Conservation (phyloP, 2,329 filamentous ascomycete species). For the Chrysoporthe puriensis region DNA sequence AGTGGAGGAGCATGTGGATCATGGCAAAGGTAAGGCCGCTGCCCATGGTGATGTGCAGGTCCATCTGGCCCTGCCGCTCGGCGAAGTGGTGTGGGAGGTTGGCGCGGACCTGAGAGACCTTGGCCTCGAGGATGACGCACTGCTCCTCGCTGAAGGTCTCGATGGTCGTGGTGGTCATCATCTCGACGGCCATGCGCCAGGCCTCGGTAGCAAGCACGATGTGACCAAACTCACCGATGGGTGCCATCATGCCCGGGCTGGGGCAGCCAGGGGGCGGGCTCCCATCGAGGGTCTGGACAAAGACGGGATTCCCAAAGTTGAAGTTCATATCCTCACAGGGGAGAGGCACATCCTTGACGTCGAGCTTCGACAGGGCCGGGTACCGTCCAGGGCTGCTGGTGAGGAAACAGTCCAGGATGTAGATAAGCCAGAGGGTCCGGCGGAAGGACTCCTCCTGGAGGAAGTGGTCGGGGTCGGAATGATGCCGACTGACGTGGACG, state of each 20-base stretch:
- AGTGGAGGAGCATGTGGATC: conserved; percentile 65
- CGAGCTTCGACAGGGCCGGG: conserved; percentile 57
- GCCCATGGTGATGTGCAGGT: conserved; percentile 66
- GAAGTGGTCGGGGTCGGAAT: conserved; percentile 60
- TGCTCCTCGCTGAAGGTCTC: conserved; percentile 58
- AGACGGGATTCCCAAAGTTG: conserved; percentile 63
- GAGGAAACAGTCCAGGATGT: conserved; percentile 65
- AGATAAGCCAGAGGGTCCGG: conserved; percentile 64
- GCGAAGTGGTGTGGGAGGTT: conserved; percentile 62
- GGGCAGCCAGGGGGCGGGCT: conserved; percentile 43
- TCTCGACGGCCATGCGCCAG: conserved; percentile 65
- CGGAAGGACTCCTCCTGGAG: conserved; percentile 65
- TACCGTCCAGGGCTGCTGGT: conserved; percentile 65
- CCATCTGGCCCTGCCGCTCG: conserved; percentile 64
- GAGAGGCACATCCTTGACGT: conserved; percentile 59
- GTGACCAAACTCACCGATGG: conserved; percentile 65
- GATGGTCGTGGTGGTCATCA: conserved; percentile 59
- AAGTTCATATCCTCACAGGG: conserved; percentile 66
- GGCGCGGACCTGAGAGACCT: conserved; percentile 59
- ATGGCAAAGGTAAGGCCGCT: conserved; percentile 66
- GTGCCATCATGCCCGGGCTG: conserved; percentile 46
- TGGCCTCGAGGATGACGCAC: conserved; percentile 54
- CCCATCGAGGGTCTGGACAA: conserved; percentile 58
- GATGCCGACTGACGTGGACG: conserved; percentile 57
- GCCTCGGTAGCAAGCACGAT: conserved; percentile 64